A percentile compares a stretch with the other conserved stretches of the same genome.
phyloP scores from a whole-genome alignment of 208 protist genomes.

The Trypanosoma cruzi region DNA sequence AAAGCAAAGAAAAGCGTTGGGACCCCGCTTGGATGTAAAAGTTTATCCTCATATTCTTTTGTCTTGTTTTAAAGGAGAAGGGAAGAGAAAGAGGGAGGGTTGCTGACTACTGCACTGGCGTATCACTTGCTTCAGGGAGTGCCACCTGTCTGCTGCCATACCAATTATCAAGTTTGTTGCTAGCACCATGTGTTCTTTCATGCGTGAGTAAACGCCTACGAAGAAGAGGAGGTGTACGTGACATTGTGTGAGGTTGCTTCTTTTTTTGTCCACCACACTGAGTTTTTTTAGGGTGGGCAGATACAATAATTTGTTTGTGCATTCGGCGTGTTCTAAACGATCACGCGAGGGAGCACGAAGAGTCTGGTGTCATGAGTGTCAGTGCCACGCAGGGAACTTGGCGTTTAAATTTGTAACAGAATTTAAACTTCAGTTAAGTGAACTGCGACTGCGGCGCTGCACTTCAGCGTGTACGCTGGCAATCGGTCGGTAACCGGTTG shows the following conservation, averaged over 20 bases:
- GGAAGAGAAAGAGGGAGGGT: not conserved
- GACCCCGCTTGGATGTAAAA: not conserved
- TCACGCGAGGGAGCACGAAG: constrained; percentile 23
- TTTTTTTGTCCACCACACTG: not conserved
- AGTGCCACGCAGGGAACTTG: not conserved
- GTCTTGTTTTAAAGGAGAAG: not conserved
- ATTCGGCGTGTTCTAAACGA: constrained; percentile 19
- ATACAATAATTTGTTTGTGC: constrained; percentile 6
- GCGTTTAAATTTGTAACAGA: not conserved
- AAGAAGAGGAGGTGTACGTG: not conserved
- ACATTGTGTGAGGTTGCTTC: not conserved
- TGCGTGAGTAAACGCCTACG: not conserved
- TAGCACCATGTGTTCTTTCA: not conserved
- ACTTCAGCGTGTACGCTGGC: constrained; percentile 19
- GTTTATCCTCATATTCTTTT: not conserved
- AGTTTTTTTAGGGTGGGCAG: not conserved
- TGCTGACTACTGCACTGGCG: not conserved
- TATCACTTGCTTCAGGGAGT: not conserved
- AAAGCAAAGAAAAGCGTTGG: not conserved
- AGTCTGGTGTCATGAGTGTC: not conserved
- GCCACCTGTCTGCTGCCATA: not conserved
- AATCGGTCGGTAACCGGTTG: not conserved
- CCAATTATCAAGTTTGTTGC: too few relatives aligned
- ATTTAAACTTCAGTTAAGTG: not conserved
- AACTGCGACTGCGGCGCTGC: not conserved